Conservation (phyloP, 768 basidiomycete genomes). For the Nidularia pulvinata region DNA sequence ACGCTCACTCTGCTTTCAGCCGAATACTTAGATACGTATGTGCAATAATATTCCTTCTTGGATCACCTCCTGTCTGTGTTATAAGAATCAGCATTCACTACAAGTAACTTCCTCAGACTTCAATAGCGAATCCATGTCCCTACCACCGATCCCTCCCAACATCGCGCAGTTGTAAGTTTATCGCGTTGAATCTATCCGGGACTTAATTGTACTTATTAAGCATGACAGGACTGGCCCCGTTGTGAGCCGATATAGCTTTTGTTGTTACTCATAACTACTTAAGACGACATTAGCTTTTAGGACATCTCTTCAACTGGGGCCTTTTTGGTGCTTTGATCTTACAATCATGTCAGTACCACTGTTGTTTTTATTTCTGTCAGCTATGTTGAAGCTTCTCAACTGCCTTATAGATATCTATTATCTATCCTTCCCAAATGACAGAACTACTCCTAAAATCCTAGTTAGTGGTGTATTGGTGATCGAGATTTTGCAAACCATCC, state of each 20-base stretch:
- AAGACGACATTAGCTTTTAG: conserved; percentile 7
- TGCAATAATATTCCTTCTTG: too few relatives aligned
- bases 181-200: not conserved
- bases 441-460: conserved; percentile 12
- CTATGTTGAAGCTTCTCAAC: not conserved
- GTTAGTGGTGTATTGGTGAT: conserved; percentile 12
- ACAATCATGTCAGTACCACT: conserved; percentile 18
- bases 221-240: not conserved
- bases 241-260: not conserved
- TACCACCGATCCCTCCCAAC: not conserved
- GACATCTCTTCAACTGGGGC: conserved; percentile 13
- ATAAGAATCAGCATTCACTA: too few relatives aligned
- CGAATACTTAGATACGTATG: too few relatives aligned
- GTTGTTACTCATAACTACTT: not conserved
- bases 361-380: not conserved
- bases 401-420: conserved; percentile 17
- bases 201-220: not conserved
- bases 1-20: too few relatives aligned
- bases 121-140: not conserved
- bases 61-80: too few relatives aligned
- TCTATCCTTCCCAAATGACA: conserved; percentile 21
- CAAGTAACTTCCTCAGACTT: too few relatives aligned
- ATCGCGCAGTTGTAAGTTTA: not conserved
- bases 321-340: conserved; percentile 14
- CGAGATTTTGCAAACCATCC: conserved; percentile 15